Evolutionary conservation across 352 stramenopile genomes (phyloP).

Genomic region (Phytophthora podocarpi): DNA sequence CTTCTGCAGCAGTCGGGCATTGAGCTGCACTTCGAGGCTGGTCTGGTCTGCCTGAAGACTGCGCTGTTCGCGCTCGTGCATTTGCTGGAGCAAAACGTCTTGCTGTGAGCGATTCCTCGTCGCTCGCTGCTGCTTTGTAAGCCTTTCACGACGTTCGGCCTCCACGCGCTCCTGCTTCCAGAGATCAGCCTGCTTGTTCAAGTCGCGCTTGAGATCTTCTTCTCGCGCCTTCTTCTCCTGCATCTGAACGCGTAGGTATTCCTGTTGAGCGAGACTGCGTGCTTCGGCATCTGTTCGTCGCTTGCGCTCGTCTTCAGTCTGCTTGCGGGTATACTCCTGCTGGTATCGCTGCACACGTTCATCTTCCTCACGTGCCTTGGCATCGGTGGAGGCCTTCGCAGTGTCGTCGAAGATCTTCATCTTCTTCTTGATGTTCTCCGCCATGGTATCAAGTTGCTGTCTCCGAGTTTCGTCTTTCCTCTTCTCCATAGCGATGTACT

Average conservation of each 20-base stretch:
- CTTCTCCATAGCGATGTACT: constrained; percentile 81
- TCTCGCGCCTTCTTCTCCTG: constrained; percentile 75
- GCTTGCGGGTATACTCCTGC: constrained; percentile 62
- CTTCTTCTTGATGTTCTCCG: constrained; percentile 74
- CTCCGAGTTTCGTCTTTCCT: constrained; percentile 64
- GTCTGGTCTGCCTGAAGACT: constrained; percentile 74
- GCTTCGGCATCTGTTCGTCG: constrained; percentile 59
- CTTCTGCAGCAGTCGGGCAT: constrained; percentile 69
- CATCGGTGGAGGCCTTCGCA: constrained; percentile 67
- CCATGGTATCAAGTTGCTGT: constrained; percentile 75
- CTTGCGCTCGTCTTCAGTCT: constrained; percentile 57
- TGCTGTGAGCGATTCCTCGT: constrained; percentile 65
- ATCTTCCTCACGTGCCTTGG: constrained; percentile 69
- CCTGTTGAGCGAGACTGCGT: constrained; percentile 53
- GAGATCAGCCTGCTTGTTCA: constrained; percentile 84
- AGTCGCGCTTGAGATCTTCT: constrained; percentile 49
- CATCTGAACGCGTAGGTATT: constrained; percentile 66
- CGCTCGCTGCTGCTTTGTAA: constrained; percentile 55
- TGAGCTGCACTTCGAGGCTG: constrained; percentile 73
- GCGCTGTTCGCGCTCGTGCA: constrained; percentile 65
- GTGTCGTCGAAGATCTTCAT: constrained; percentile 90
- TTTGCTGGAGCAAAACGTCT: constrained; percentile 70
- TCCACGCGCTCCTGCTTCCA: constrained; percentile 73
- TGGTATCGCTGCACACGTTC: constrained; percentile 66
- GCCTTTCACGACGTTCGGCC: constrained; percentile 56